These are phyloP conservation scores for Boletus eberwhitei DNA, from an alignment of 768 basidiomycete genomes.

Conservation along the genomic window DNA sequence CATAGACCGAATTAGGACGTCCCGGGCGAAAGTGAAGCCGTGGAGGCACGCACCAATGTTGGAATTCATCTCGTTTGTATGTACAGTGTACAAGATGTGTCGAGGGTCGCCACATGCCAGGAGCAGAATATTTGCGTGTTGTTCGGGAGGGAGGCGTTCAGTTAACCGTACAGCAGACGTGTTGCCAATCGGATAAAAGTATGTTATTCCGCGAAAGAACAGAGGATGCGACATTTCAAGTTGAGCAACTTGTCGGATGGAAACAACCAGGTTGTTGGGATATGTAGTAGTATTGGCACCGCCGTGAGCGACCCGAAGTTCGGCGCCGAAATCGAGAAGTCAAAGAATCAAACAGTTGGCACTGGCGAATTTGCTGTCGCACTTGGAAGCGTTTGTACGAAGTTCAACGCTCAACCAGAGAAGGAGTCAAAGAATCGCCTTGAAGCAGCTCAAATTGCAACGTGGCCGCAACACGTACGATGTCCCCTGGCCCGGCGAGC, in stretches of 20 bases:
- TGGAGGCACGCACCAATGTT: conserved; percentile 6
- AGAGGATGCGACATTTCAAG: conserved; percentile 24
- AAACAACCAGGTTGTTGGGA: not conserved
- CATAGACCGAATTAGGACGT: not conserved
- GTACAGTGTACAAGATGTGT: conserved; percentile 49
- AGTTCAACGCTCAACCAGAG: not conserved
- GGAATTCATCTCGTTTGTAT: conserved; percentile 13
- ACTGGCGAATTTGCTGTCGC: not conserved
- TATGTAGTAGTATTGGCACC: not conserved
- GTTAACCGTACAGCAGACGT: conserved; percentile 52
- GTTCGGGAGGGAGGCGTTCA: conserved; percentile 44
- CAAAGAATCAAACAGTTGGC: too few species aligned
- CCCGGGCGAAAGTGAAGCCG: not conserved
- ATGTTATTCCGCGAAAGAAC: conserved; percentile 30
- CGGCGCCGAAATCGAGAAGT: too few species aligned
- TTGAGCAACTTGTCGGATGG: not conserved
- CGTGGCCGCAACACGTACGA: not conserved
- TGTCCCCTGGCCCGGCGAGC: too few species aligned
- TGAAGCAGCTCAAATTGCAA: not conserved
- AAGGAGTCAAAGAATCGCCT: not conserved
- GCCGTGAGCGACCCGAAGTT: not conserved
- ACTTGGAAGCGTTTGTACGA: not conserved
- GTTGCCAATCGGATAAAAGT: conserved; percentile 61
- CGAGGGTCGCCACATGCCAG: conserved; percentile 58
- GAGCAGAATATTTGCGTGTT: conserved; percentile 46